These are phyloP conservation scores for Artemisia annua DNA, from an alignment of 129 eudicot species.

Conservation along the genomic window DNA sequence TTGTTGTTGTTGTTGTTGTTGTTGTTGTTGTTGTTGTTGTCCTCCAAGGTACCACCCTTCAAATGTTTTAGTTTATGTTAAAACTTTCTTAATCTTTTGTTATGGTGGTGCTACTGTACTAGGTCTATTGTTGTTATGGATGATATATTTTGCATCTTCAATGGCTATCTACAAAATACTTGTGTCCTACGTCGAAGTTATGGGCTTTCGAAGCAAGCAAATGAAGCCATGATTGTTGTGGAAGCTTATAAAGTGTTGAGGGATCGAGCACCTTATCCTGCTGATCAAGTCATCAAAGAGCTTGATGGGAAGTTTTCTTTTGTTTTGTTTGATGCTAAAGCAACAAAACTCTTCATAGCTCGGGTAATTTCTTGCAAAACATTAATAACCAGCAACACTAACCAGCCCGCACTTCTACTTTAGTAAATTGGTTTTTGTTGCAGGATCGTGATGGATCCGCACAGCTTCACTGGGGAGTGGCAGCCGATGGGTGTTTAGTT, in stretches of 20 bases:
- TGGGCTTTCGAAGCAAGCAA: slow-evolving; percentile 51
- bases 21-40: too few relatives aligned
- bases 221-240: slow-evolving; percentile 55
- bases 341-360: slow-evolving; percentile 42
- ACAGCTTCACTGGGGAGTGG: slow-evolving; percentile 59
- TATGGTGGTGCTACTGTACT: not conserved
- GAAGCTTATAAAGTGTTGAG: slow-evolving; percentile 60
- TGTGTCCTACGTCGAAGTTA: slow-evolving; percentile 37
- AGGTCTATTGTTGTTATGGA: slow-evolving; percentile 52
- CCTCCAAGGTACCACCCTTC: slow-evolving; percentile 36
- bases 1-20: too few relatives aligned
- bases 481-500: slow-evolving; percentile 45
- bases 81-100: not conserved
- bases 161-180: slow-evolving; percentile 39
- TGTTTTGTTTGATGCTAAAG: slow-evolving; percentile 49
- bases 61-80: not conserved
- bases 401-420: not conserved
- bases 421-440: not conserved
- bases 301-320: slow-evolving; percentile 61
- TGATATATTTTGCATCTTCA: slow-evolving; percentile 55
- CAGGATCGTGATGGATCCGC: slow-evolving; percentile 58
- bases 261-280: slow-evolving; percentile 63
- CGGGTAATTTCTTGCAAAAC: slow-evolving; percentile 26
- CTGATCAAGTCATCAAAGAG: slow-evolving; percentile 55
- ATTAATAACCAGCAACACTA: not conserved